Evolutionary conservation across 2,329 filamentous ascomycete genomes (phyloP).

Genomic region (Lecanicillium sp.): DNA sequence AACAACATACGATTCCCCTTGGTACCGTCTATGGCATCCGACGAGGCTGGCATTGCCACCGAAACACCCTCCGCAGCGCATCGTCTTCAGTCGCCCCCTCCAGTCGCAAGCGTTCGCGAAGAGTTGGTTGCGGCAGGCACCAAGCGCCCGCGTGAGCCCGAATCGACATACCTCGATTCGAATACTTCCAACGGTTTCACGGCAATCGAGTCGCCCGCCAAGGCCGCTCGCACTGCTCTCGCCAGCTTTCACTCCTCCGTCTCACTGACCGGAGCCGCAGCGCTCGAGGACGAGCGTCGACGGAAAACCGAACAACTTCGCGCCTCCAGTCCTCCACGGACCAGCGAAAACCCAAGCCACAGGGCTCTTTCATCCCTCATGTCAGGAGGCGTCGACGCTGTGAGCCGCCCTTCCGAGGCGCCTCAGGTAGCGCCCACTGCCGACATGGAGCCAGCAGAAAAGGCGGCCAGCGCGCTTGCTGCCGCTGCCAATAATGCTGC

Average conservation of each 20-base stretch:
- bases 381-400: slow-evolving; percentile 41
- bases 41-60: slow-evolving; percentile 3
- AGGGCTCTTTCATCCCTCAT: slow-evolving; percentile 46
- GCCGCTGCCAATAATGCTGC: slow-evolving; percentile 24
- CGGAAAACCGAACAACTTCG: slow-evolving; percentile 1
- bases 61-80: not conserved
- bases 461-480: slow-evolving; percentile 24
- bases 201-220: slow-evolving; percentile 42
- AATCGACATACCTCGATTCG: slow-evolving; percentile 31
- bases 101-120: not conserved
- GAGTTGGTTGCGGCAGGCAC: slow-evolving; percentile 14
- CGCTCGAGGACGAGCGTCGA: slow-evolving; percentile 30
- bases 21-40: not conserved
- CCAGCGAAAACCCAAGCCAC: slow-evolving; percentile 47
- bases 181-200: slow-evolving; percentile 19
- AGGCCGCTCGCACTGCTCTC: slow-evolving; percentile 43
- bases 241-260: slow-evolving; percentile 34
- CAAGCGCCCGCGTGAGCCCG: slow-evolving; percentile 41
- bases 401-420: slow-evolving; percentile 50
- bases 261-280: slow-evolving; percentile 45
- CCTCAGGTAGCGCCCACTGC: slow-evolving; percentile 36
- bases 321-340: slow-evolving; percentile 30
- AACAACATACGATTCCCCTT: no score
- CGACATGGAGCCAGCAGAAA: slow-evolving; percentile 33
- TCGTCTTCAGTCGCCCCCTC: not conserved